phyloP scores from a whole-genome alignment of 192 early-diverging fungal genomes.

The Coemansia sp. region DNA sequence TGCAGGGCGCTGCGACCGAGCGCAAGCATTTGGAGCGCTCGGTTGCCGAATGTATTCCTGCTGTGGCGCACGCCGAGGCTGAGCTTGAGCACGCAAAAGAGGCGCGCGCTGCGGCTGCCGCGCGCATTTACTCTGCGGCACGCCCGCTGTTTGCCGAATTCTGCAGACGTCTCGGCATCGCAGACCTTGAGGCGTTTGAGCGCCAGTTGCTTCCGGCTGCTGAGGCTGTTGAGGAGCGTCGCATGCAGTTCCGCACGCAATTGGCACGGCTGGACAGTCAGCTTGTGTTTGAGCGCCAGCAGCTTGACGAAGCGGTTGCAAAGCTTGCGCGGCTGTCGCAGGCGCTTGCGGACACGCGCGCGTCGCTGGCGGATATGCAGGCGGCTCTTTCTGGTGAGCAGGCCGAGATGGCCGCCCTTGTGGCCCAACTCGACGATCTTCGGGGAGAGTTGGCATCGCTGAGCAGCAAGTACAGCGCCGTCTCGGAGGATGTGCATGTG shows the following conservation, averaged over 20 bases:
- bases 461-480: constrained; percentile 56
- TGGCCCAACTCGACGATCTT: constrained; percentile 47
- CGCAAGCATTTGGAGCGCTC: constrained; percentile 55
- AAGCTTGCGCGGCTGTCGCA: constrained; percentile 60
- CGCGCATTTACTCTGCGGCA: constrained; percentile 56
- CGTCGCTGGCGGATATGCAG: constrained; percentile 40
- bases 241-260: constrained; percentile 73
- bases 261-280: constrained; percentile 78
- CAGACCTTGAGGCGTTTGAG: constrained; percentile 87
- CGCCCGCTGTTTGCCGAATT: constrained; percentile 78
- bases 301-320: constrained; percentile 62
- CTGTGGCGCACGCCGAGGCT: constrained; percentile 27
- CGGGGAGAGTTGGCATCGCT: constrained; percentile 56
- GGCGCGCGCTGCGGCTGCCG: constrained; percentile 47
- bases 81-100: constrained; percentile 51
- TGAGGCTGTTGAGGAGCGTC: constrained; percentile 71
- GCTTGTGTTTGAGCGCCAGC: constrained; percentile 74
- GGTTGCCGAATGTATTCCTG: constrained; percentile 25
- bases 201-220: constrained; percentile 65
- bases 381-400: constrained; percentile 53
- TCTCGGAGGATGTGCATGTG: constrained; percentile 58
- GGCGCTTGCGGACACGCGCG: constrained; percentile 46
- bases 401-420: constrained; percentile 52
- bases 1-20: constrained; percentile 62
- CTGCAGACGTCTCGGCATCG: constrained; percentile 69